A percentile compares a stretch with the other conserved stretches of the same genome.
Evolutionary conservation across 2,329 filamentous ascomycete species (phyloP).

Genomic region (Pseudophaeomoniella oleicola): DNA sequence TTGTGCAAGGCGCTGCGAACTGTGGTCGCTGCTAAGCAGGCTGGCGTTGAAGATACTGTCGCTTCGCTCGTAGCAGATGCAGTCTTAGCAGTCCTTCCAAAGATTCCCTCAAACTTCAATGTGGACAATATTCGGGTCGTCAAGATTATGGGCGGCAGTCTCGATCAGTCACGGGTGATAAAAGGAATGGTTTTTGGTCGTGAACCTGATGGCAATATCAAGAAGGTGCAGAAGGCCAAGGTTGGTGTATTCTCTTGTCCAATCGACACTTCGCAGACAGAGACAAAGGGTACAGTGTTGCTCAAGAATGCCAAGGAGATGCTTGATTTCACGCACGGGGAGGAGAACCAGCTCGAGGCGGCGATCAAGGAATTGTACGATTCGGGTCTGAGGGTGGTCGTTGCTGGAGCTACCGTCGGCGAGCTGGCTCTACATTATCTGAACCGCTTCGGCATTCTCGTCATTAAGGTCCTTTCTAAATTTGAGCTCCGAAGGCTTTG

Average conservation of each 20-base stretch:
- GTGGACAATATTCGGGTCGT: conserved; percentile 98
- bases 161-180: conserved; percentile 87
- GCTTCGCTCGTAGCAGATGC: conserved; percentile 75
- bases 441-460: conserved; percentile 89
- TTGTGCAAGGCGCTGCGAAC: conserved; percentile 91
- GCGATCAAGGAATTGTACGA: conserved; percentile 93
- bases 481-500: conserved; percentile 92
- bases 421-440: conserved; percentile 96
- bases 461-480: conserved; percentile 95
- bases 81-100: conserved; percentile 76
- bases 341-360: conserved; percentile 81
- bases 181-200: conserved; percentile 98
- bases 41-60: conserved; percentile 78
- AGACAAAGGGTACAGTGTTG: conserved; percentile 96
- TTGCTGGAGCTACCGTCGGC: conserved; percentile 86
- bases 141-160: conserved; percentile 96
- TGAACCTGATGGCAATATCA: conserved; percentile 81
- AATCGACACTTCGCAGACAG: conserved; percentile 88
- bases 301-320: conserved; percentile 97
- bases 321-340: conserved; percentile 94
- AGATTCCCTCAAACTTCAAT: conserved; percentile 93
- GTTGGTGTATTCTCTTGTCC: conserved; percentile 94
- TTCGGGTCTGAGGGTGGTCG: conserved; percentile 77
- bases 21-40: conserved; percentile 93
- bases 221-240: conserved; percentile 86